A percentile compares a stretch with the other conserved stretches of the same genome.
Conservation (phyloP, 2,329 filamentous ascomycete genomes). For the Fusarium sp. region DNA sequence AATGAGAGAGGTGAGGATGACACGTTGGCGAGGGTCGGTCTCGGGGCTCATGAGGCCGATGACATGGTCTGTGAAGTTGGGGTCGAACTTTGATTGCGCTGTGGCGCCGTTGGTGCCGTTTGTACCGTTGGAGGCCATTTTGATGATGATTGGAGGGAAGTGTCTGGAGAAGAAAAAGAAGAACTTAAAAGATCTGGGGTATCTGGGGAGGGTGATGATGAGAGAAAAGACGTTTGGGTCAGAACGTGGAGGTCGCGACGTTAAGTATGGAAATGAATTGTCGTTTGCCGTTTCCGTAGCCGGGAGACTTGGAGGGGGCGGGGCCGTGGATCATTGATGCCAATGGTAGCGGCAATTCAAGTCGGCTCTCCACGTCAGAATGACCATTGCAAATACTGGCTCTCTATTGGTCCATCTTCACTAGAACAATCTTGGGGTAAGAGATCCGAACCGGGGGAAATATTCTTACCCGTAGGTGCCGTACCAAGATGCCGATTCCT, state of each 20-base stretch:
- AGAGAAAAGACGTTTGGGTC: not conserved
- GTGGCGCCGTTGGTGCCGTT: constrained; percentile 28
- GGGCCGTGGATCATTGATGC: constrained; percentile 23
- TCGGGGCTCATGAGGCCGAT: constrained; percentile 78
- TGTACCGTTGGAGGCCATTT: constrained; percentile 35
- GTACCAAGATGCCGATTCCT: constrained; percentile 15
- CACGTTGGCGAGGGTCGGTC: constrained; percentile 70
- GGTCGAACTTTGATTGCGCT: constrained; percentile 67
- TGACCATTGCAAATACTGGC: constrained; percentile 20
- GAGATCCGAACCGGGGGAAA: constrained; percentile 14
- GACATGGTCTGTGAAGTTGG: constrained; percentile 79
- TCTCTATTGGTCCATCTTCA: not conserved
- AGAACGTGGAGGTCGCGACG: not conserved
- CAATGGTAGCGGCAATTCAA: constrained; percentile 32
- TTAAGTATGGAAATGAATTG: constrained; percentile 9
- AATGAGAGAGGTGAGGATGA: constrained; percentile 72
- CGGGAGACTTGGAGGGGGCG: constrained; percentile 30
- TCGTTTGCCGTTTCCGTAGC: constrained; percentile 31
- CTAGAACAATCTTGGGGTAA: constrained; percentile 14
- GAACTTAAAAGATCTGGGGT: not conserved
- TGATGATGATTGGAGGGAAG: not conserved
- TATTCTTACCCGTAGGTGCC: constrained; percentile 31
- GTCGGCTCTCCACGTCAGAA: constrained; percentile 30
- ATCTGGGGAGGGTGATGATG: not conserved
- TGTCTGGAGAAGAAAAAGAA: not conserved